Percentiles rank a stretch among this genome's conserved stretches.
These are phyloP conservation scores for Knufia fluminis DNA, from an alignment of 2,329 filamentous ascomycete genomes.

Conservation along the genomic window DNA sequence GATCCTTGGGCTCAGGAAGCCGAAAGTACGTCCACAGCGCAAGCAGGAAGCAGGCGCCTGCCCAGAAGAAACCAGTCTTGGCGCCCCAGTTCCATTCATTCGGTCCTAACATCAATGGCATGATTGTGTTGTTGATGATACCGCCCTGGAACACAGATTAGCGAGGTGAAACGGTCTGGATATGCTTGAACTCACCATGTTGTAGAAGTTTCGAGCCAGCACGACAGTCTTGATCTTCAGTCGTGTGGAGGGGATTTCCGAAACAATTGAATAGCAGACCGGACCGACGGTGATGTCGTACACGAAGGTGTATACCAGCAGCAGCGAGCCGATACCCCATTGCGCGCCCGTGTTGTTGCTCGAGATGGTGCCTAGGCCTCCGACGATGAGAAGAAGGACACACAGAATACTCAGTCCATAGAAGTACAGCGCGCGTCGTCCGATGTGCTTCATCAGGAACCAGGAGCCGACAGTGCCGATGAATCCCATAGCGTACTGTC, in stretches of 20 bases:
- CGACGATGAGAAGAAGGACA: constrained; percentile 25
- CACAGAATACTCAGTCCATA: constrained; percentile 25
- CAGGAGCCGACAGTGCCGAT: constrained; percentile 44
- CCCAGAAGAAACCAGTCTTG: constrained; percentile 34
- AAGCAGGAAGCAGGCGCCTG: constrained; percentile 25
- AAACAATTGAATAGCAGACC: constrained; percentile 43
- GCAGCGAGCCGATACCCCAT: constrained; percentile 36
- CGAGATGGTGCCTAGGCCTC: constrained; percentile 18
- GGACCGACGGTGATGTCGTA: constrained; percentile 48
- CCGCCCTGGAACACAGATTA: not conserved
- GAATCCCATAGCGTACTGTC: constrained; percentile 53
- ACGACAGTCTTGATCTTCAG: constrained; percentile 47
- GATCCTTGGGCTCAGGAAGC: constrained; percentile 34
- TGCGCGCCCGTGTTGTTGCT: constrained; percentile 19
- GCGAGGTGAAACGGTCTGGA: not conserved
- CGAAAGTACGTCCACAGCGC: constrained; percentile 34
- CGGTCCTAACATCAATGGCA: constrained; percentile 23
- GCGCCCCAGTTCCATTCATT: constrained; percentile 29
- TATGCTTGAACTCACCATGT: constrained; percentile 26
- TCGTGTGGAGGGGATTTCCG: constrained; percentile 45
- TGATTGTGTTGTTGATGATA: constrained; percentile 35
- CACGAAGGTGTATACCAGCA: constrained; percentile 45
- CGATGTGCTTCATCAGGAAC: constrained; percentile 31
- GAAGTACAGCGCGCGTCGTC: constrained; percentile 34
- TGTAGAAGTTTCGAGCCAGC: constrained; percentile 42